phyloP scores from a whole-genome alignment of 1,284 basidiomycete genomes.

The Waitea zeae region DNA sequence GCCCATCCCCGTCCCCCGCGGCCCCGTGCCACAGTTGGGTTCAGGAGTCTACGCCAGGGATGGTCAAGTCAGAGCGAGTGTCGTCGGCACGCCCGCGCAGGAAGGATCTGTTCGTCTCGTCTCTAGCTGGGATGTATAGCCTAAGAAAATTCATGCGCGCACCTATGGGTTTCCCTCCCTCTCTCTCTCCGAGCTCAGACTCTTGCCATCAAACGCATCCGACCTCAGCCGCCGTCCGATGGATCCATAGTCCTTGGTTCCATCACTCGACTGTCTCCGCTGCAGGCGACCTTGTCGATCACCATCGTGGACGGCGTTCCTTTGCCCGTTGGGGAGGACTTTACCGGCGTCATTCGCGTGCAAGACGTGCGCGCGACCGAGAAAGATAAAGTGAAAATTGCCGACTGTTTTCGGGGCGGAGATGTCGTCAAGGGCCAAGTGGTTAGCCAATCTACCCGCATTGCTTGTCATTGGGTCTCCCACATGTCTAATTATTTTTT shows the following conservation, averaged over 20 bases:
- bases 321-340: conserved; percentile 80
- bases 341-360: conserved; percentile 78
- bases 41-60: conserved; percentile 54
- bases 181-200: no score
- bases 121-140: conserved; percentile 13
- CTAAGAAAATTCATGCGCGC: background rate
- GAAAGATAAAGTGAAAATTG: conserved; percentile 85
- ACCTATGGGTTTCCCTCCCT: no score
- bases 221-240: conserved; percentile 53
- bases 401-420: conserved; percentile 89
- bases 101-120: conserved; percentile 47
- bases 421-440: conserved; percentile 90
- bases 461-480: background rate
- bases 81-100: conserved; percentile 48
- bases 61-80: conserved; percentile 50
- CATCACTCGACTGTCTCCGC: conserved; percentile 73
- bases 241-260: conserved; percentile 63
- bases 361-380: conserved; percentile 91
- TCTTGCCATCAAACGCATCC: conserved; percentile 36
- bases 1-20: conserved; percentile 44
- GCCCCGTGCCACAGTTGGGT: conserved; percentile 43
- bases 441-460: conserved; percentile 29
- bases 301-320: conserved; percentile 85
- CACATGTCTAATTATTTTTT: conserved; percentile 1
- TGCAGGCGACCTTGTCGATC: conserved; percentile 79